A percentile compares a stretch with the other conserved stretches of the same genome.
phyloP scores from a whole-genome alignment of 2,329 filamentous ascomycete genomes.

The Colletotrichum sidae region DNA sequence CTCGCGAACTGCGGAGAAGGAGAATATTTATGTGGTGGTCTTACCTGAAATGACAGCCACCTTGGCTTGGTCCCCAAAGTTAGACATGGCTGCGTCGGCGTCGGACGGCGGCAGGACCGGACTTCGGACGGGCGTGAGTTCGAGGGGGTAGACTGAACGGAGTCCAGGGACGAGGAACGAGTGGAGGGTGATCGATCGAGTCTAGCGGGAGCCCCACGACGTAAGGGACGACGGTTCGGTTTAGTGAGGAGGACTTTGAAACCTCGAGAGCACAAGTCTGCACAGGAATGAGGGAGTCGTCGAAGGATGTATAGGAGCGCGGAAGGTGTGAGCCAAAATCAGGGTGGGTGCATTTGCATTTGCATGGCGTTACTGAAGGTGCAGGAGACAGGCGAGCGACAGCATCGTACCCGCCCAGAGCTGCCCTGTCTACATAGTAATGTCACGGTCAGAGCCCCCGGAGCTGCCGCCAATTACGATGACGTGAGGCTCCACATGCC shows the following conservation, averaged over 20 bases:
- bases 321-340: constrained; percentile 17
- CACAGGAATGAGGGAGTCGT: constrained; percentile 25
- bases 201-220: constrained; percentile 25
- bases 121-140: constrained; percentile 32
- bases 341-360: constrained; percentile 16
- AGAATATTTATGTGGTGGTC: constrained; percentile 24
- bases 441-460: constrained; percentile 9
- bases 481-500: constrained; percentile 34
- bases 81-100: constrained; percentile 34
- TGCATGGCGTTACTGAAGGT: background rate
- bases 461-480: constrained; percentile 35
- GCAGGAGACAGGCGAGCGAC: no score
- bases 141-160: constrained; percentile 23
- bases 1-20: constrained; percentile 7
- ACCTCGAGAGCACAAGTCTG: constrained; percentile 33
- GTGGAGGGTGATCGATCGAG: constrained; percentile 11
- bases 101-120: constrained; percentile 30
- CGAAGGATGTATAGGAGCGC: constrained; percentile 27
- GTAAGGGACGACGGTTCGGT: constrained; percentile 30
- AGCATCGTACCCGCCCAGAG: background rate
- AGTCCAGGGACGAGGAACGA: constrained; percentile 13
- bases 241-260: constrained; percentile 16
- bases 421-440: constrained; percentile 13
- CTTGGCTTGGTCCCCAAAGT: constrained; percentile 35
- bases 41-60: constrained; percentile 35